Base-by-base conservation (phyloP, 306 rosid species). In the Coriaria nepalensis region DNA sequence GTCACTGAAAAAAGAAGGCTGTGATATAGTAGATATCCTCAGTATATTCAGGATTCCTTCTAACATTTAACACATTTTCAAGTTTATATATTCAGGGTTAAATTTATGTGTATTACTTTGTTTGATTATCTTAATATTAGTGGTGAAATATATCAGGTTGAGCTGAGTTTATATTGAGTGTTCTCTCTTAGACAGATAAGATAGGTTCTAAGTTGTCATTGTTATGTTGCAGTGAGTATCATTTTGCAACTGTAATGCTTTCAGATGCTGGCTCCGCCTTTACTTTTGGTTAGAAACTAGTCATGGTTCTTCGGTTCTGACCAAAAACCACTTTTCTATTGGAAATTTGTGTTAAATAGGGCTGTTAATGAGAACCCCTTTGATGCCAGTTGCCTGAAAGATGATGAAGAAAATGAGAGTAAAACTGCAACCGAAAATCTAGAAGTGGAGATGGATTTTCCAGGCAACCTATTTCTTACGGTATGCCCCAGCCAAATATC, bases 401-500 rank as follows among this genome's bases (percentile, higher is more conserved):
- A 78, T 33, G 56, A 66, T 48, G 94, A 60, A 46, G 75, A 68
- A 35, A 63, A 68, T 50, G 74, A 61, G 9, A 35, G 49, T 58
- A 84, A 62, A 51, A 35, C 59, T 53, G 60, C 69, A 14, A 76
- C 53, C 33, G 94, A 92, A 42, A 87, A 82, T 59, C 60, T 66
- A 5, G 96, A 71, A 62, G 68, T 75, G 69, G 78, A 87, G 61
- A 85, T 92, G 96, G 98, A 92, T 72, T 87, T 92, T 49, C 85
- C 98, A 0, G 96, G 85, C 60, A 94, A 92, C 54, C 73, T 92
- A 47, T 57, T 92, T 72, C 98, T 85, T 63, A 92, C 86, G 96
- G 98, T 92, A 75, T 50, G 57, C 38, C 29, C 29, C 29, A 20
- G 1, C 3, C 29, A 20, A 20, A 1, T 20, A 20, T 20, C 29